A percentile compares a stretch with the other conserved stretches of the same genome.
phyloP scores from a whole-genome alignment of 305 asterid species.

The Coffea humblotiana region DNA sequence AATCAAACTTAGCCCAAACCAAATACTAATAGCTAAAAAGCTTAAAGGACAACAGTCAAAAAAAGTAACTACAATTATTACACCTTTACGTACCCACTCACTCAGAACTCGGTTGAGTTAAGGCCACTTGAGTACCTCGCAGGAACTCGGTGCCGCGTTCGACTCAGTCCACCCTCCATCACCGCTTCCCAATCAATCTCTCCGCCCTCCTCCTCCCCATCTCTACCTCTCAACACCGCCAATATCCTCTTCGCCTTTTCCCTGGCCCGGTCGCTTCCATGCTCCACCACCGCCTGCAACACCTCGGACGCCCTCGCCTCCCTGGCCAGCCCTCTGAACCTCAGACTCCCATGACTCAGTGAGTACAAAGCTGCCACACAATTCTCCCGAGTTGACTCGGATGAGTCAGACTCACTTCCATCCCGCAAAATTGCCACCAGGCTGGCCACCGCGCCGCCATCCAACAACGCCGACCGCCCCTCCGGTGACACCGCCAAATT shows the following conservation, averaged over 20 bases:
- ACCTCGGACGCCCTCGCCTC: conserved; percentile 61
- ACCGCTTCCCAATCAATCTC: conserved; percentile 75
- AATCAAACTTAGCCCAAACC: not conserved
- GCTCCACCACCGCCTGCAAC: conserved; percentile 46
- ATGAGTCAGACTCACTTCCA: conserved; percentile 31
- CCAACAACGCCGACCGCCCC: conserved; percentile 71
- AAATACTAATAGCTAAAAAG: not conserved
- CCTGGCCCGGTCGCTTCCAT: conserved; percentile 58
- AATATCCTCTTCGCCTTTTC: conserved; percentile 61
- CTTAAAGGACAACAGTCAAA: not conserved
- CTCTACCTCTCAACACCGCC: conserved; percentile 42
- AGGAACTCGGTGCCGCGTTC: conserved; percentile 50
- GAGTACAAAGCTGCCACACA: conserved; percentile 59
- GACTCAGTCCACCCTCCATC: conserved; percentile 57
- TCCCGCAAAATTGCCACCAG: conserved; percentile 48
- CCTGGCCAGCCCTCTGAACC: conserved; percentile 71
- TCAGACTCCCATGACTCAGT: conserved; percentile 64
- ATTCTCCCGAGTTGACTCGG: conserved; percentile 70
- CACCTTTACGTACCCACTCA: conserved; percentile 10
- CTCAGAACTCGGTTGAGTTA: conserved; percentile 68
- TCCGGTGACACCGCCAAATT: conserved; percentile 66
- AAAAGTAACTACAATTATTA: conserved; percentile 18
- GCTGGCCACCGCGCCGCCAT: conserved; percentile 53
- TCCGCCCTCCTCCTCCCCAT: conserved; percentile 38
- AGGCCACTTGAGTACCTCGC: conserved; percentile 28